Evolutionary conservation across 108 stramenopile species (phyloP).

Genomic region (Nitzschia palea): DNA sequence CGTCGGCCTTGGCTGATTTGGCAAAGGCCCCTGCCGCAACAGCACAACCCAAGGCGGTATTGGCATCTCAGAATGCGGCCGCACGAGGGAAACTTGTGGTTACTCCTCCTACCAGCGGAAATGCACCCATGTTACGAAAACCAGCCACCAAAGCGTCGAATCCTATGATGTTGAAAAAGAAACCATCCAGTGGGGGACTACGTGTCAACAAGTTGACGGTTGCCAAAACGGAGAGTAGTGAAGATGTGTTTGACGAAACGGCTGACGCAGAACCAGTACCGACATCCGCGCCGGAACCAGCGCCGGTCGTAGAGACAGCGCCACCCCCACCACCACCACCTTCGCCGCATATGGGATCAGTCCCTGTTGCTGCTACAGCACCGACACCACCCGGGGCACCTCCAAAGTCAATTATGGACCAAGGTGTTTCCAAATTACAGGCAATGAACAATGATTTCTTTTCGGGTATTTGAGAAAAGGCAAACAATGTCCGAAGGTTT

Average conservation of each 20-base stretch:
- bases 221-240: not conserved
- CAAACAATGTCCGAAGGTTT: no score
- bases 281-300: constrained; percentile 29
- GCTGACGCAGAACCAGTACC: constrained; percentile 54
- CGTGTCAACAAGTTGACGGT: constrained; percentile 68
- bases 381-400: constrained; percentile 36
- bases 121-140: constrained; percentile 62
- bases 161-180: constrained; percentile 68
- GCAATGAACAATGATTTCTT: constrained; percentile 88
- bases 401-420: constrained; percentile 57
- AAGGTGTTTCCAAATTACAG: constrained; percentile 66
- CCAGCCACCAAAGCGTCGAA: constrained; percentile 45
- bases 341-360: no score
- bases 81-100: constrained; percentile 63
- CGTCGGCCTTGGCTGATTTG: constrained; percentile 45
- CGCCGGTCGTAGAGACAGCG: constrained; percentile 22
- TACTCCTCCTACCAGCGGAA: constrained; percentile 63
- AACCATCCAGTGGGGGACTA: constrained; percentile 49
- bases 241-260: constrained; percentile 64
- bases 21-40: constrained; percentile 21
- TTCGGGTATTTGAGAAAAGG: constrained; percentile 44
- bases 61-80: constrained; percentile 65
- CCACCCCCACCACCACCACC: constrained; percentile 29
- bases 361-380: constrained; percentile 26
- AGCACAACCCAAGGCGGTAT: constrained; percentile 62